Percentiles rank a stretch among this genome's conserved stretches.
phyloP scores from a whole-genome alignment of 2,329 filamentous ascomycete species.

The Talaromyces islandicus region DNA sequence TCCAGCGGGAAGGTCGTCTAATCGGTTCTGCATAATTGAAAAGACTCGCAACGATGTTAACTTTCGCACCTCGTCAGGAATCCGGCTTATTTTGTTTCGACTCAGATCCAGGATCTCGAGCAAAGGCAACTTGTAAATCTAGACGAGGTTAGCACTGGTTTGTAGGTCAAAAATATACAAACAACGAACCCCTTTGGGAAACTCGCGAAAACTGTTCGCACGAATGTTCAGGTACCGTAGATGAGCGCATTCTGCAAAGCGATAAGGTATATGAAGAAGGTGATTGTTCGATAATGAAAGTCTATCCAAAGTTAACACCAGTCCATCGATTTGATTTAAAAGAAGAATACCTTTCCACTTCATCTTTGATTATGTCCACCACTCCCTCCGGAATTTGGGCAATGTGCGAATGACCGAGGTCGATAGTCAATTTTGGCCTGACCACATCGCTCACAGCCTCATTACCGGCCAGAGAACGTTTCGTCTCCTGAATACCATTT shows the following conservation, averaged over 20 bases:
- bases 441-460: conserved; percentile 42
- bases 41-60: conserved; percentile 83
- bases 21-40: conserved; percentile 78
- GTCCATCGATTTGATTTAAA: not conserved
- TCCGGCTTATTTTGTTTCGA: conserved; percentile 71
- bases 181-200: conserved; percentile 57
- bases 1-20: conserved; percentile 75
- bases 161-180: not conserved
- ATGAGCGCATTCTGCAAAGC: conserved; percentile 44
- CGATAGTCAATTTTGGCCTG: conserved; percentile 45
- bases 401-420: conserved; percentile 46
- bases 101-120: conserved; percentile 91
- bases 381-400: conserved; percentile 44
- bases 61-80: conserved; percentile 74
- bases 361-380: conserved; percentile 47
- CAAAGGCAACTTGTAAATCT: conserved; percentile 81
- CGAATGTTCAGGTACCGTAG: conserved; percentile 47
- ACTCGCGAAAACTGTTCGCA: conserved; percentile 50
- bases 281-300: conserved; percentile 48
- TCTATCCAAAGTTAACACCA: conserved; percentile 22
- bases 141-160: conserved; percentile 21
- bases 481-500: conserved; percentile 41
- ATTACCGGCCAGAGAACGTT: conserved; percentile 41
- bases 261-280: conserved; percentile 43
- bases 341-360: conserved; percentile 48